These are phyloP conservation scores for Quercus gilva DNA, from an alignment of 306 rosid genomes.

Conservation along the genomic window DNA sequence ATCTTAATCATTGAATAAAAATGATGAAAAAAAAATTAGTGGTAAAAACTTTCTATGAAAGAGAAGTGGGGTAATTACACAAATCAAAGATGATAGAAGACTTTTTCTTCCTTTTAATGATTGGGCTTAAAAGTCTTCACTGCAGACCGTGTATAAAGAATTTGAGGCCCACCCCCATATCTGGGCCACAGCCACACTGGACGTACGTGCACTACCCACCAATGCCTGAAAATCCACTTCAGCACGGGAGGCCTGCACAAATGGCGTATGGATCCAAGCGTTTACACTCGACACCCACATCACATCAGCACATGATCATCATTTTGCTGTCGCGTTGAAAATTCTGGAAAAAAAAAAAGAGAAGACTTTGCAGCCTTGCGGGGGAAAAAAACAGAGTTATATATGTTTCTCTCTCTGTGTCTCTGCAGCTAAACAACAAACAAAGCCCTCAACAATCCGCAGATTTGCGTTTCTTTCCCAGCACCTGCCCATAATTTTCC, in stretches of 20 bases:
- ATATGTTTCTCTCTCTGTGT: not conserved
- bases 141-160: not conserved
- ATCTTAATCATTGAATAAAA: too few relatives aligned
- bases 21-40: too few relatives aligned
- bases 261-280: not conserved
- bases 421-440: conserved; percentile 16
- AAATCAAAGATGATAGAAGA: too few relatives aligned
- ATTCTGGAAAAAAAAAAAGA: not conserved
- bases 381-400: too few relatives aligned
- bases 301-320: too few relatives aligned
- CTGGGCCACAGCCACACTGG: not conserved
- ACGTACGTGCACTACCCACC: not conserved
- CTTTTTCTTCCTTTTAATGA: too few relatives aligned
- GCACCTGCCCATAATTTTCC: not conserved
- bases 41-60: too few relatives aligned
- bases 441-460: conserved; percentile 4
- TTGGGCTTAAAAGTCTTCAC: too few relatives aligned
- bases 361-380: too few relatives aligned
- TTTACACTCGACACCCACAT: not conserved
- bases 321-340: not conserved
- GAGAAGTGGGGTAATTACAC: too few relatives aligned
- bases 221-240: not conserved
- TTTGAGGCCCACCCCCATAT: not conserved
- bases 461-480: conserved; percentile 8
- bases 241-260: not conserved